phyloP scores from a whole-genome alignment of 2,329 filamentous ascomycete species.

The Sporothrix sp. region DNA sequence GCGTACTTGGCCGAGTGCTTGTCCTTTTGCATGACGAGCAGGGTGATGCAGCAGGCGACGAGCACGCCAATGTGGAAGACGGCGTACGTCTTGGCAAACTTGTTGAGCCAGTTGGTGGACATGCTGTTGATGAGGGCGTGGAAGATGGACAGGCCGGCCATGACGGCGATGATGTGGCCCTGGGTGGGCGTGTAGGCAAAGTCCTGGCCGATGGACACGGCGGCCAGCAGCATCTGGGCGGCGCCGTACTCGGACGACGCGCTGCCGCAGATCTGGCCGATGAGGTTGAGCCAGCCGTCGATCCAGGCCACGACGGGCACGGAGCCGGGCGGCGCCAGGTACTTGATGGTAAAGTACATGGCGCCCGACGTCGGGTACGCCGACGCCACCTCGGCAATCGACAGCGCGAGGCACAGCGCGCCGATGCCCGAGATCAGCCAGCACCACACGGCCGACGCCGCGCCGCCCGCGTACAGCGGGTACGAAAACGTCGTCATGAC shows the following conservation, averaged over 20 bases:
- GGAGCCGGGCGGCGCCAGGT: slow-evolving; percentile 37
- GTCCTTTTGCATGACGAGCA: slow-evolving; percentile 39
- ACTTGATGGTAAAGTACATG: slow-evolving; percentile 46
- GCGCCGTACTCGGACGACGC: slow-evolving; percentile 49
- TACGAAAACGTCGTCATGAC: slow-evolving; percentile 46
- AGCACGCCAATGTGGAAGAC: slow-evolving; percentile 46
- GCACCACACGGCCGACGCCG: slow-evolving; percentile 46
- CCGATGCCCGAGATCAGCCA: slow-evolving; percentile 48
- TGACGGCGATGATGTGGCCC: slow-evolving; percentile 41
- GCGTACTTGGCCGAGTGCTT: slow-evolving; percentile 44
- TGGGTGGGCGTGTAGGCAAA: slow-evolving; percentile 37
- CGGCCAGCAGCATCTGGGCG: slow-evolving; percentile 46
- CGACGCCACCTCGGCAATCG: slow-evolving; percentile 47
- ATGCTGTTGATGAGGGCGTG: slow-evolving; percentile 45
- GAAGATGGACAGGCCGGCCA: slow-evolving; percentile 43
- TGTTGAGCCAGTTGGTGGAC: slow-evolving; percentile 48
- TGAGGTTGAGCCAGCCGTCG: slow-evolving; percentile 38
- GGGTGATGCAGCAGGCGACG: slow-evolving; percentile 40
- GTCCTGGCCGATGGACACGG: slow-evolving; percentile 40
- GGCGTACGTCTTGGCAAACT: slow-evolving; percentile 47
- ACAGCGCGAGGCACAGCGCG: slow-evolving; percentile 45
- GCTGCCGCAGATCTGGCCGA: slow-evolving; percentile 44
- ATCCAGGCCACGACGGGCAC: slow-evolving; percentile 42
- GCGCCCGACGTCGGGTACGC: slow-evolving; percentile 44
- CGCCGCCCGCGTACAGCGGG: slow-evolving; percentile 43